Evolutionary conservation across 345 rosid species (phyloP).

Genomic region (Sisymbrium altissimum): DNA sequence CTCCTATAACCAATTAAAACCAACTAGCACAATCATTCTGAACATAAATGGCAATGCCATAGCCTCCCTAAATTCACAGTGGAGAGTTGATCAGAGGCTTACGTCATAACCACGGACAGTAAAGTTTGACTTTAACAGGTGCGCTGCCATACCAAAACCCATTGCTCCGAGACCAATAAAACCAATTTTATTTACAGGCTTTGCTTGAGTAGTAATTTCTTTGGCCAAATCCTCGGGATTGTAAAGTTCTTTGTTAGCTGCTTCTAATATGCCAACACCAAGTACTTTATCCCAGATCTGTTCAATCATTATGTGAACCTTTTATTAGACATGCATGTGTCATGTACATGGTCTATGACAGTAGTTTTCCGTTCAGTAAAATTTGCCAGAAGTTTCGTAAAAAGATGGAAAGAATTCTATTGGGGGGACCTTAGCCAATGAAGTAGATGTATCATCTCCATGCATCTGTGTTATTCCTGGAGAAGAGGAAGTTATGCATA

Average conservation of each 20-base stretch:
- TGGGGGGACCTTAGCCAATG: slow-evolving; percentile 57
- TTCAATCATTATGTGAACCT: slow-evolving; percentile 10
- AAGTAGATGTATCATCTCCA: slow-evolving; percentile 40
- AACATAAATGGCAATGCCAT: too few species aligned
- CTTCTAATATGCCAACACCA: slow-evolving; percentile 57
- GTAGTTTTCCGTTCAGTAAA: neutral
- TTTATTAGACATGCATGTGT: slow-evolving; percentile 4
- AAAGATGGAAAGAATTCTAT: slow-evolving; percentile 11
- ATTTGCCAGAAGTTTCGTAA: neutral
- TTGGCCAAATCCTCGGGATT: slow-evolving; percentile 67
- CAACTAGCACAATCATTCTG: neutral
- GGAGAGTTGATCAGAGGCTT: slow-evolving; percentile 33
- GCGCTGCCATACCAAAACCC: slow-evolving; percentile 98
- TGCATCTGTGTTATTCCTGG: slow-evolving; percentile 55
- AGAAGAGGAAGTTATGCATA: slow-evolving; percentile 20
- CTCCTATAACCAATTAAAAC: neutral
- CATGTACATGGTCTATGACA: neutral
- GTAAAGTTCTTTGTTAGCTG: slow-evolving; percentile 65
- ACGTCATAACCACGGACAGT: slow-evolving; percentile 82
- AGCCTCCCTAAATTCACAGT: too few species aligned
- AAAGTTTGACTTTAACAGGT: slow-evolving; percentile 64
- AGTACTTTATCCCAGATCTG: slow-evolving; percentile 71
- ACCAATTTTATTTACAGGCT: slow-evolving; percentile 60
- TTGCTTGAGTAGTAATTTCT: slow-evolving; percentile 50
- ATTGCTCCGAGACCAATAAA: slow-evolving; percentile 99